Evolutionary conservation across 768 basidiomycete species (phyloP), one percentile per base, ranked within the genome.

Genomic region (Tubosaeta sp.): DNA sequence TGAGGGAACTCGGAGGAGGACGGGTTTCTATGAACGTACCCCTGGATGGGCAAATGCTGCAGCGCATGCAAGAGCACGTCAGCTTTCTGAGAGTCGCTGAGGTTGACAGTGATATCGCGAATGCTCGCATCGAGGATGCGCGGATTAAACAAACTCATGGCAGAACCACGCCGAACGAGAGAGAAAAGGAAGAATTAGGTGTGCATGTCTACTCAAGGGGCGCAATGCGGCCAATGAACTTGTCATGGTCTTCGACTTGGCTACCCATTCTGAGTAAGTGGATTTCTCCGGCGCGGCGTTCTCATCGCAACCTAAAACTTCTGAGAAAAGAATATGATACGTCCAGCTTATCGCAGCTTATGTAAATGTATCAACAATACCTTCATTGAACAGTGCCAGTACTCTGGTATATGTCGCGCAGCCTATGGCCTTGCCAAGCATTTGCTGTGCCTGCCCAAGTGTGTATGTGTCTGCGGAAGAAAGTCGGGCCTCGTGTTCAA

Each of bases 91-190:
- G 78, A 78, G 64, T 84, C 79, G 6, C 77, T 73, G 32, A 88
- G 74, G 53, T 75, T 77, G 7, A 72, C 71, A 0, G 79, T 74
- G 19, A 85, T 81, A 60, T 88, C 85, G 43, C 83, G 84, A 60
- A 86, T 83, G 72, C 84, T 82, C 19, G 86, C 86, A 60, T 88
- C 86, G 34, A 88, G 74, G 54, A 88, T 88, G 63, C 82, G 85
- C 3, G 85, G 84, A 65, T 87, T 88, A 72, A 88, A 88, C 53
- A 84, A 72, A 64, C 76, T 77, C 81, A 83, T 84, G 17, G 19
- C 2, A 37, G 19, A 31, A 50, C 4, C 22, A 22, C 22, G 22
- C 3, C 22, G 22, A 22, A 22, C 22, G 22, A 22, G 22, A 22
- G 29, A 46, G 26, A 33, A 38, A 39, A 3, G 1, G 12, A 26